Base-by-base conservation (phyloP, 2,329 filamentous ascomycete species). In the Lasiodiplodia theobromae region DNA sequence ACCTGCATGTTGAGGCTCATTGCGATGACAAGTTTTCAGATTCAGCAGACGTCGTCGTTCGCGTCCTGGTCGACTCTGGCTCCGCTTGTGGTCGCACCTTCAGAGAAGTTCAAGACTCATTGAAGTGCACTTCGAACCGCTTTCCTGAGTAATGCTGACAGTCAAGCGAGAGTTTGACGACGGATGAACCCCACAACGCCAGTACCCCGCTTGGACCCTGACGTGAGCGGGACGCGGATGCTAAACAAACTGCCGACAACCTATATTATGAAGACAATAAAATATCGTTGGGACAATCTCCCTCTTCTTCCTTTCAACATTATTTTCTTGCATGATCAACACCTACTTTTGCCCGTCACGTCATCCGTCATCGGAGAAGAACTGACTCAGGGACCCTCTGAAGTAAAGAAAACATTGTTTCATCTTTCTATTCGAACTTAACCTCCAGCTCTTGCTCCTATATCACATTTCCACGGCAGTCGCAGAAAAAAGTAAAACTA, bases 131-230 rank as follows among this genome's bases (percentile, higher is more conserved):
- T 18, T 44, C 40, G 40, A 7, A 44, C 25, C 4, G 5, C 1
- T 31, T 31, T 34, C 31, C 31, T 47, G 40, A 18, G 40, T 16
- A n/a, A 47, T 47, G 44, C 25, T 18, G 51, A 56, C 10, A 8
- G 28, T 18, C 16, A 14, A 37, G 25, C 31, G n/a, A 34, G 18
- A 38, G 18, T n/a, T 38, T 40, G 4, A 34, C 34, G 37, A 58
- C 23, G n/a, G 25, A 34, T 8, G 16, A 28, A 64, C 60, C 47
- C 60, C 60, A 64, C 60, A 31, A 34, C 31, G 31, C 31, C 31
- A 34, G 31, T 34, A 52, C 52, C 60, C 60, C 23, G 8, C 37
- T 38, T 25, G 10, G 31, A 14, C 28, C 28, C 51, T 64, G 23
- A 64, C 60, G 47, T 52, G 44, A 52, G 60, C 60, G 28, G 2